Percentiles rank a stretch among this genome's conserved stretches.
Evolutionary conservation across 1,139 yeast species (phyloP).

Genomic region (Groenewaldozyma auringiensis): DNA sequence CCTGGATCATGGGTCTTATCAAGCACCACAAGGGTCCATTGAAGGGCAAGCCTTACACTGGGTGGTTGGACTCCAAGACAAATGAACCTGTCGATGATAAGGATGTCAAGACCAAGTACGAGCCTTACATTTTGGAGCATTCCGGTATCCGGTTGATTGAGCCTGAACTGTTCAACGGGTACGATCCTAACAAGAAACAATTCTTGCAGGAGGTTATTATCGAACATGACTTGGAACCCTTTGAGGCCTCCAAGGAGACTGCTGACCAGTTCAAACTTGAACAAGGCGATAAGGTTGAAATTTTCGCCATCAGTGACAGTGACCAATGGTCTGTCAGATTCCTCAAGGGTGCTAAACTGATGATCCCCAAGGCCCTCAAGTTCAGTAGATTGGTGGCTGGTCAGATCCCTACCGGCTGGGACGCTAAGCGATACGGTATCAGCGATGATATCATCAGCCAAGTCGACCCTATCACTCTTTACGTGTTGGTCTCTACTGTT

Average conservation of each 20-base stretch:
- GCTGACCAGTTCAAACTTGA: conserved; percentile 91
- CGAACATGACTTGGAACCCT: conserved; percentile 93
- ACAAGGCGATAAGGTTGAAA: conserved; percentile 91
- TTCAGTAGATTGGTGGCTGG: conserved; percentile 97
- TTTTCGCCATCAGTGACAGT: conserved; percentile 77
- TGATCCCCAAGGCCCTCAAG: conserved; percentile 90
- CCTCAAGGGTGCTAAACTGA: conserved; percentile 86
- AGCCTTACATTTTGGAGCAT: conserved; percentile 79
- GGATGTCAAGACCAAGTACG: conserved; percentile 88
- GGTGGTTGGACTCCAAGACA: conserved; percentile 97
- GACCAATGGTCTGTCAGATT: conserved; percentile 90
- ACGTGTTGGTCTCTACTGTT: conserved; percentile 85
- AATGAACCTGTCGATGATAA: conserved; percentile 89
- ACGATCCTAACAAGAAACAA: conserved; percentile 89
- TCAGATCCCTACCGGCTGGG: conserved; percentile 98
- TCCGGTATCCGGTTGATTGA: conserved; percentile 95
- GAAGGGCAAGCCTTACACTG: conserved; percentile 81
- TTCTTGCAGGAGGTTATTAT: conserved; percentile 90
- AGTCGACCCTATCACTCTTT: conserved; percentile 93
- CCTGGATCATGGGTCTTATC: conserved; percentile 98
- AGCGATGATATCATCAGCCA: conserved; percentile 86
- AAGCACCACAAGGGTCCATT: conserved; percentile 88
- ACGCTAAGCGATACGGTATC: conserved; percentile 90
- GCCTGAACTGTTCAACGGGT: conserved; percentile 89
- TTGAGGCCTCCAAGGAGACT: conserved; percentile 90